Base-by-base conservation (phyloP, 768 basidiomycete species). In the Baorangia bicolor region DNA sequence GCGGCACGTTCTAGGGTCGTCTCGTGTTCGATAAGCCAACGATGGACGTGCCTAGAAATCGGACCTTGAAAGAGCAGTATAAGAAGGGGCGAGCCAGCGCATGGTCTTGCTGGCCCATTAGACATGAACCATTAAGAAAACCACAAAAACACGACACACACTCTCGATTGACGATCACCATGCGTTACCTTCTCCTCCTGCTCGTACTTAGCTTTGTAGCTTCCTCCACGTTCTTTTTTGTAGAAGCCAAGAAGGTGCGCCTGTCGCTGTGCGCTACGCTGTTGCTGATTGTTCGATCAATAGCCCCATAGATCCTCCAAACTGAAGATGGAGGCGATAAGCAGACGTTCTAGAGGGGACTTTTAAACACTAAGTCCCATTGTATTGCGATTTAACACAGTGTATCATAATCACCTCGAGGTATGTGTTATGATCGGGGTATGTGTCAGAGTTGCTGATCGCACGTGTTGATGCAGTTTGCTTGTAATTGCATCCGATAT, bases 161-260 rank as follows among this genome's bases (percentile, higher is more conserved):
- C 27, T 40, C 37, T 27, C 31, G 35, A 39, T 30, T 21, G 49
- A 50, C 49, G 35, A 46, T 37, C 25, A 43, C 33, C 51, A 67
- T 67, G 66, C 66, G 66, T 34, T 69, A 57, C 59, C 59, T 69
- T 57, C 66, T 67, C 49, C 66, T 67, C 34, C 10, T 69, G 39
- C 56, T 69, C 47, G 66, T 67, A 44, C 66, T 67, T 2, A 69
- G 67, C 41, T 67, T 67, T 57, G 49, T 67, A 56, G 67, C 66
- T 4, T 49, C 47, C 43, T 67, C 66, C 55, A 69, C 66, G 35
- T 67, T 67, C 66, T 67, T 67, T 69, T 67, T 57, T 20, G 67
- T 66, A 59, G 66, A 67, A 55, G 66, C 58, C 51, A 64, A 55
- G 64, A 56, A 53, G 67, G 66, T 67, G 42, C 28, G 67, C 55